Evolutionary conservation across 306 rosid genomes (phyloP), one percentile per base, ranked within the genome.

Genomic region (Chamaecrista fasciculata): DNA sequence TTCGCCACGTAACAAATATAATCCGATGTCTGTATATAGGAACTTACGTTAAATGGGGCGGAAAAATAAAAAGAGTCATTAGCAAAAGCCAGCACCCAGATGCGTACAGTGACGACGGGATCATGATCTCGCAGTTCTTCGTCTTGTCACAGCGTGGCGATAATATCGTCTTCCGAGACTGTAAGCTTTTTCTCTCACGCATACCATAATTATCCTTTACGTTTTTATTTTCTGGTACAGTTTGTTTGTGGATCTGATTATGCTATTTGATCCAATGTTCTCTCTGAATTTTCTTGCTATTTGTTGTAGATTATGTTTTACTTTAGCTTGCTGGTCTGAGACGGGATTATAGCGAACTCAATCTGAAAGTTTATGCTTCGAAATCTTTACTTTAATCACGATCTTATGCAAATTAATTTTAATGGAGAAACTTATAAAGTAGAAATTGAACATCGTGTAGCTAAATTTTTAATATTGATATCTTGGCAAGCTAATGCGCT

Each of bases 111-210:
- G 25, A 46, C 40, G 31, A 33, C 66, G 66, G 20, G 78, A 42
- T 62, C 59, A 82, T 82, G 86, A 82, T 82, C 62, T 82, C 86
- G 51, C 86, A 78, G 62, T 78, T 82, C 80, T 82, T 78, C 75
- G 81, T 78, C 33, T 71, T 82, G 19, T 82, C 83, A 37, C 83
- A 82, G 76, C 83, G 83, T 48, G 83, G 86, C 62, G 83, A 78
- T 82, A 74, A 78, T 70, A 78, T 82, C 76, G 86, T 82, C 9
- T 82, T 78, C 62, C 83, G 83, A 29, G 86, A 82, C 69, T 82
- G 86, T 82, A 1, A 78, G 76, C 20, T 58, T 34, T 57, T 44
- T 14, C 52, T 71, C 78, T 59, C 76, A 44, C 63, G 21, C 49
- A 2, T 24, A 25, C 16, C 57, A 14, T 70, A 18, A 39, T 62